phyloP scores from a whole-genome alignment of 2,329 filamentous ascomycete genomes.

The Trichoderma afroharzianum region DNA sequence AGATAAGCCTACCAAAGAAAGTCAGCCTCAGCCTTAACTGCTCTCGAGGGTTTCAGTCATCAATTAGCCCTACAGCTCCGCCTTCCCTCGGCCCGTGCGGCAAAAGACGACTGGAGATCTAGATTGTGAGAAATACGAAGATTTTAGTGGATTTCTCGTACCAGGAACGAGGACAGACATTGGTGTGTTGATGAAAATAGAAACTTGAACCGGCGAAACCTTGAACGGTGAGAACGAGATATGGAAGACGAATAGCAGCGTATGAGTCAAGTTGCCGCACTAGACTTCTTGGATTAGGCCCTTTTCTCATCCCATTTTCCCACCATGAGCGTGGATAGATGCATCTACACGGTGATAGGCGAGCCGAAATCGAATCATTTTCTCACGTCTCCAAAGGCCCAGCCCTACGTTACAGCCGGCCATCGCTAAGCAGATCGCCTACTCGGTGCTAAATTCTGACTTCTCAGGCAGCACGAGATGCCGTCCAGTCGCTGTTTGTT shows the following conservation, averaged over 20 bases:
- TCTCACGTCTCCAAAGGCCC: neutral
- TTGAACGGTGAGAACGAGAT: neutral
- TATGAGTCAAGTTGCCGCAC: neutral
- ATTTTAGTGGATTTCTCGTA: neutral
- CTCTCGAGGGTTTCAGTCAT: neutral
- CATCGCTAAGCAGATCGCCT: neutral
- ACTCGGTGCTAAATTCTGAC: neutral
- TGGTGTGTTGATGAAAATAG: neutral
- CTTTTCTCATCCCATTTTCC: neutral
- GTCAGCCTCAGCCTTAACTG: neutral
- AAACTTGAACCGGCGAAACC: neutral
- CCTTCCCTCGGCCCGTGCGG: constrained; percentile 2
- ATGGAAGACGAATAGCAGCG: too few species aligned
- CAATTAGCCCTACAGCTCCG: neutral
- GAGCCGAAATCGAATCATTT: neutral
- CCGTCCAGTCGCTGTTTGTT: neutral
- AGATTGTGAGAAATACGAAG: neutral
- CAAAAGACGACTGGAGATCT: neutral
- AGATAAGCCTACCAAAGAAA: neutral
- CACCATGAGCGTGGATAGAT: neutral
- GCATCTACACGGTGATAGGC: neutral
- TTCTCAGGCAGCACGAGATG: neutral
- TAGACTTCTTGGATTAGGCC: neutral
- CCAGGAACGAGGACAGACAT: neutral
- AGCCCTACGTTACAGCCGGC: constrained; percentile 3